Conservation (phyloP, 768 basidiomycete genomes). For the Dacryopinax primogenitus region DNA sequence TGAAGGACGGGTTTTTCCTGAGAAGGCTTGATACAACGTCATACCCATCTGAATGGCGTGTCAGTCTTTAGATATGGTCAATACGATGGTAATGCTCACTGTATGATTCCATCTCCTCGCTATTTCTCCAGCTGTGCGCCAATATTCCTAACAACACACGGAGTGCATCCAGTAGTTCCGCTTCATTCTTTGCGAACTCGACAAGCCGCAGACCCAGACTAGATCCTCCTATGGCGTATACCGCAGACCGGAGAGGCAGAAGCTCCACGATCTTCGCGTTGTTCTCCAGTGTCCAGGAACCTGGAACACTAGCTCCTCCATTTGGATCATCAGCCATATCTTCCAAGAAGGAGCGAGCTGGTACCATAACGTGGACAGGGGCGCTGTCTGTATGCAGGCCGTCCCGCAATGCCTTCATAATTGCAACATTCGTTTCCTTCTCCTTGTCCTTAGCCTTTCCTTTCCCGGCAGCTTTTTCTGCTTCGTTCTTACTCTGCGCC, state of each 20-base stretch:
- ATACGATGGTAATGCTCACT: conserved; percentile 9
- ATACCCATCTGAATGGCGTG: conserved; percentile 54
- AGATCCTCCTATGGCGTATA: conserved; percentile 77
- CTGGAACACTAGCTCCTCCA: background rate
- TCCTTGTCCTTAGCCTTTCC: conserved; percentile 14
- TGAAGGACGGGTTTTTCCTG: conserved; percentile 52
- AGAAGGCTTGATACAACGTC: conserved; percentile 70
- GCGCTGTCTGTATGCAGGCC: conserved; percentile 5
- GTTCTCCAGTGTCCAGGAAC: conserved; percentile 26
- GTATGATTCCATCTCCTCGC: conserved; percentile 72
- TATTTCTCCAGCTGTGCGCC: conserved; percentile 65
- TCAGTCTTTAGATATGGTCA: background rate
- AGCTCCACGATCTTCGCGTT: conserved; percentile 50
- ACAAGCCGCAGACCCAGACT: conserved; percentile 60
- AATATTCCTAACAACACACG: conserved; percentile 31
- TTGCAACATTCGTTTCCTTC: conserved; percentile 12
- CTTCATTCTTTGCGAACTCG: conserved; percentile 57
- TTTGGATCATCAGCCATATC: conserved; percentile 13
- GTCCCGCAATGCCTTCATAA: conserved; percentile 1
- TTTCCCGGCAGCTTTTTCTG: conserved; percentile 11
- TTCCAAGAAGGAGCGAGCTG: background rate
- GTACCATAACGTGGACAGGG: conserved; percentile 2
- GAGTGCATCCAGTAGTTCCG: conserved; percentile 62
- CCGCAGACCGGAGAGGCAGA: conserved; percentile 52
- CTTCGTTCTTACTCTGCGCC: conserved; percentile 19